A percentile compares a stretch with the other conserved stretches of the same genome.
These are phyloP conservation scores for Ottelia alismoides DNA, from an alignment of 106 monocot genomes.

Conservation along the genomic window DNA sequence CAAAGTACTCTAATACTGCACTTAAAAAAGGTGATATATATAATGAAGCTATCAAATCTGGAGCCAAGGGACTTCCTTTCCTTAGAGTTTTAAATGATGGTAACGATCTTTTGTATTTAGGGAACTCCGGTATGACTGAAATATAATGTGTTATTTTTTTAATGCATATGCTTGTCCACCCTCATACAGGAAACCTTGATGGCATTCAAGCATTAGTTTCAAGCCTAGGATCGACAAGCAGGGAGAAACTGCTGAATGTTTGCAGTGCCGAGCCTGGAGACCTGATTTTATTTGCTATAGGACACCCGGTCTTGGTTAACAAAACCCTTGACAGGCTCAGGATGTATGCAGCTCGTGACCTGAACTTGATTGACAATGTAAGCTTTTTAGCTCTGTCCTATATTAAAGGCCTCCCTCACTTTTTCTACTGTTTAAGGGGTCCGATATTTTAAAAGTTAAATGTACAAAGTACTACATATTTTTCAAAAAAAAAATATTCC, in stretches of 20 bases:
- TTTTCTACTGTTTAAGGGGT: too few species aligned
- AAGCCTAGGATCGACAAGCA: constrained; percentile 38
- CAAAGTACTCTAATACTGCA: constrained; percentile 81
- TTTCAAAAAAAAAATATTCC: background rate
- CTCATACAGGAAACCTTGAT: constrained; percentile 56
- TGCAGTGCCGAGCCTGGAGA: constrained; percentile 56
- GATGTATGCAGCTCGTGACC: constrained; percentile 45
- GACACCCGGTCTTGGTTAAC: constrained; percentile 47
- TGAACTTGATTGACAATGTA: constrained; percentile 69
- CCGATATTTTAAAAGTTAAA: too few species aligned
- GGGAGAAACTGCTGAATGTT: constrained; percentile 32
- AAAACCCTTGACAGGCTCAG: constrained; percentile 84
- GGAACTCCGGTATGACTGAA: background rate
- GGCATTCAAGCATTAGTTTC: constrained; percentile 71
- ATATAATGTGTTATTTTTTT: background rate
- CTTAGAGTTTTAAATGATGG: constrained; percentile 84
- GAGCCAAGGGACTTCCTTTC: constrained; percentile 96
- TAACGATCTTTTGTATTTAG: constrained; percentile 11
- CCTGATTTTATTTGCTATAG: constrained; percentile 89
- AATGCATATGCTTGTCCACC: background rate
- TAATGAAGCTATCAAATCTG: constrained; percentile 83
- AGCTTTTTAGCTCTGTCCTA: constrained; percentile 3
- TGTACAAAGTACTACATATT: too few species aligned
- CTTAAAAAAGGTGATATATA: constrained; percentile 89
- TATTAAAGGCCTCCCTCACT: background rate